Percentiles rank a stretch among this genome's conserved stretches.
Conservation (phyloP, 176 grass and related monocot genomes). For the Metroxylon sagu region DNA sequence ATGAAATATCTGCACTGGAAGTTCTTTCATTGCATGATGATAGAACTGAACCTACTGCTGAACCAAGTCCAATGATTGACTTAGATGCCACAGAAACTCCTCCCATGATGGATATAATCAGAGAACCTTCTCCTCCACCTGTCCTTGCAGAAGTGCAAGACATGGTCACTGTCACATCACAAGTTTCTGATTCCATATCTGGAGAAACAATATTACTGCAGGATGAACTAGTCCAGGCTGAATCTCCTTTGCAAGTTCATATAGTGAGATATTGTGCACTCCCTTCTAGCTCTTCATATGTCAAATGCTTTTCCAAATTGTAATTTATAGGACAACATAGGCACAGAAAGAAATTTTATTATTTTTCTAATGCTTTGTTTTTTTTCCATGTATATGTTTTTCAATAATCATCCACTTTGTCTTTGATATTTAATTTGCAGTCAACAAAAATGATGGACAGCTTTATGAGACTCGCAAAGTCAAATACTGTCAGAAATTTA, state of each 20-base stretch:
- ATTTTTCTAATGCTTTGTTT: neutral
- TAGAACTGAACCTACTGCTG: conserved; percentile 1
- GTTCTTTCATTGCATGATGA: conserved; percentile 43
- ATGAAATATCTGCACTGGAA: conserved; percentile 34
- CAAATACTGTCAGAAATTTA: conserved; percentile 43
- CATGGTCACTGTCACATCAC: conserved; percentile 17
- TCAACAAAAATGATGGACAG: conserved; percentile 45
- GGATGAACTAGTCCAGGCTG: conserved; percentile 27
- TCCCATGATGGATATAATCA: conserved; percentile 35
- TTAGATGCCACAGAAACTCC: conserved; percentile 22
- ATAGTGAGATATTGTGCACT: conserved; percentile 18
- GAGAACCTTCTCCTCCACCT: conserved; percentile 43
- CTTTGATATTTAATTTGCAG: conserved; percentile 19
- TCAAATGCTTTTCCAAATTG: too few relatives aligned
- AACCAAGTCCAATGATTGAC: conserved; percentile 17
- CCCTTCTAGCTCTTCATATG: too few relatives aligned
- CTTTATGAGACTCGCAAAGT: conserved; percentile 49
- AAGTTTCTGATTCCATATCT: conserved; percentile 17
- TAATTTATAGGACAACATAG: too few relatives aligned
- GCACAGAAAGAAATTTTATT: too few relatives aligned
- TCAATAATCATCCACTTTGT: neutral
- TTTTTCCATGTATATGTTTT: conserved; percentile 5
- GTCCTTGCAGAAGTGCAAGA: conserved; percentile 42
- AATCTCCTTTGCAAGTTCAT: conserved; percentile 40
- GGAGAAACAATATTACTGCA: conserved; percentile 32